Base-by-base conservation (phyloP, 2,329 filamentous ascomycete genomes). In the Arthrobotrys pseudoclavata region DNA sequence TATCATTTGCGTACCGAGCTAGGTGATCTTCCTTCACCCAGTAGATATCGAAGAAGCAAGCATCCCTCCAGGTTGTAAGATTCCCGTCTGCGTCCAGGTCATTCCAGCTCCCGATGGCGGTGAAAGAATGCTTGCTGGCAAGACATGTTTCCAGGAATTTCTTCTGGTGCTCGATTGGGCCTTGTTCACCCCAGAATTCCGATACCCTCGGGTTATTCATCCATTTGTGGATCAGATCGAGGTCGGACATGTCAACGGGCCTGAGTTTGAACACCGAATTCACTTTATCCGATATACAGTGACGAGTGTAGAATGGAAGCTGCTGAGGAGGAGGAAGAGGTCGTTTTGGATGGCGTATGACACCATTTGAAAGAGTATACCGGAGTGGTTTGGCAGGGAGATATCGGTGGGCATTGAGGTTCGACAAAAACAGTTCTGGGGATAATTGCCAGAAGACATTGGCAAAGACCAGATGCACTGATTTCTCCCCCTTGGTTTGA, bases 11-110 rank as follows among this genome's bases (percentile, higher is more conserved):
- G 79, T 93, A 87, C 57, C 87, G 88, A 0, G 92, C 93, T 0
- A 99, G 83, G 0, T 86, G 85, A 82, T 98, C 96, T 83, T 99
- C 96, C 82, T 97, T 97, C 2, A 96, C 93, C 95, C 96, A 99
- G 85, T 99, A 99, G 37, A 99, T 88, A 85, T 99, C 96, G 83
- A 99, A 97, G 83, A 96, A 99, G 0, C 94, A 96, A 40, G 68
- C 40, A 67, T 79, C 63, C 67, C 61, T 62, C 76, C 79, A 79
- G 3, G n/a, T 24, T 0, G 69, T 79, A 18, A 72, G 62, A 42
- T 66, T 52, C 29, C 63, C 75, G 9, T 79, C 69, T 6, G 42
- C 31, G 15, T 76, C 70, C 2, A 80, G 29, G 26, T 80, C 79
- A 29, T 98, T 93, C 92, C 95, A 99, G 83, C 94, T 91, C 0